Evolutionary conservation across 2,329 filamentous ascomycete species (phyloP).

Genomic region (Ilyonectria destructans): DNA sequence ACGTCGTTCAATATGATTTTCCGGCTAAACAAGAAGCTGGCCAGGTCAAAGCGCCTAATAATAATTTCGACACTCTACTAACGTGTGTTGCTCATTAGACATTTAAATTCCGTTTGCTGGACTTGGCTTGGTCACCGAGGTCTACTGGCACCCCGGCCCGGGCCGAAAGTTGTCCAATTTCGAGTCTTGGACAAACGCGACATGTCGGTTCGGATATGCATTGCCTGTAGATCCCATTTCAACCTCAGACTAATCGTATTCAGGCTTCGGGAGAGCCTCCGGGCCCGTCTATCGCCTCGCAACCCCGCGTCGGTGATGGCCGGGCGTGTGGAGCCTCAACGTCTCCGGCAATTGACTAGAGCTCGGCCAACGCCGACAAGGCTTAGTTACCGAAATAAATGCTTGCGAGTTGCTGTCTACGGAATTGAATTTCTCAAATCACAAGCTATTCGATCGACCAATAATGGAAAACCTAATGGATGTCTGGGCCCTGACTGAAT

Average conservation of each 20-base stretch:
- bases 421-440: neutral
- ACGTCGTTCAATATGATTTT: neutral
- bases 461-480: constrained; percentile 27
- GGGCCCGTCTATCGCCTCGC: neutral
- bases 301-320: neutral
- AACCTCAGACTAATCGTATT: neutral
- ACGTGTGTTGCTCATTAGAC: neutral
- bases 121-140: neutral
- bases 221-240: no score
- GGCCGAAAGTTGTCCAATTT: neutral
- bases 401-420: neutral
- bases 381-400: constrained; percentile 6
- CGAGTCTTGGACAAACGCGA: no score
- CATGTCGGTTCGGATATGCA: neutral
- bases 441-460: neutral
- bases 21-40: neutral
- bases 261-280: neutral
- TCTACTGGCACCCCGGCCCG: neutral
- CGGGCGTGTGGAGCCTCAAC: neutral
- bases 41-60: neutral
- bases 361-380: constrained; percentile 13
- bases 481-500: constrained; percentile 32
- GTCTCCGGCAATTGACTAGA: neutral
- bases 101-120: neutral
- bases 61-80: neutral